phyloP scores from a whole-genome alignment of 257 asterid species.

The Solanum raphanifolium region DNA sequence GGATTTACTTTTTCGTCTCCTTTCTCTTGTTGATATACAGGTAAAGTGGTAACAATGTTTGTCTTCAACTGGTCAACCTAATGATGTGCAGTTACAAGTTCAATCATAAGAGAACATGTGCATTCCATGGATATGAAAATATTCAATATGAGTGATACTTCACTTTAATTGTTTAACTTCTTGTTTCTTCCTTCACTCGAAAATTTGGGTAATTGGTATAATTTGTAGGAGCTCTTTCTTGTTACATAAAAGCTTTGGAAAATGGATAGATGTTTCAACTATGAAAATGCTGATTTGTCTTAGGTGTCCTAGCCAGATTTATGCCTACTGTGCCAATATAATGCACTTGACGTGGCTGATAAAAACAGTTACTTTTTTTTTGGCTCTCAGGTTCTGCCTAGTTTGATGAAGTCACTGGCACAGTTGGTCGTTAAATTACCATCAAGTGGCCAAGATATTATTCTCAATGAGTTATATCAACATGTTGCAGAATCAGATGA shows the following conservation, averaged over 20 bases:
- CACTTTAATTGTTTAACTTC: not conserved
- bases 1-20: conserved; percentile 71
- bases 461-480: conserved; percentile 51
- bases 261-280: not conserved
- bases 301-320: not conserved
- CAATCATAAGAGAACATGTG: not conserved
- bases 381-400: conserved; percentile 52
- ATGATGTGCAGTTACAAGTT: not conserved
- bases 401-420: conserved; percentile 61
- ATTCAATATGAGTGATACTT: not conserved
- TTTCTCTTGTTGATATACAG: conserved; percentile 78
- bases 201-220: not conserved
- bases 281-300: not conserved
- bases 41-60: conserved; percentile 15
- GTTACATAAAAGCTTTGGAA: not conserved
- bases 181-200: not conserved
- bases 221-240: not conserved
- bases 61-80: not conserved
- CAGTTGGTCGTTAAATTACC: conserved; percentile 41
- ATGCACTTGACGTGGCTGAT: not conserved
- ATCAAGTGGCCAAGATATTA: conserved; percentile 31
- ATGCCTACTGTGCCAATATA: not conserved
- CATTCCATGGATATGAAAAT: not conserved
- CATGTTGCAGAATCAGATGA: conserved; percentile 78
- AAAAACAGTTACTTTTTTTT: not conserved